Evolutionary conservation across 2,329 filamentous ascomycete genomes (phyloP).

Genomic region (Fusarium avenaceum): DNA sequence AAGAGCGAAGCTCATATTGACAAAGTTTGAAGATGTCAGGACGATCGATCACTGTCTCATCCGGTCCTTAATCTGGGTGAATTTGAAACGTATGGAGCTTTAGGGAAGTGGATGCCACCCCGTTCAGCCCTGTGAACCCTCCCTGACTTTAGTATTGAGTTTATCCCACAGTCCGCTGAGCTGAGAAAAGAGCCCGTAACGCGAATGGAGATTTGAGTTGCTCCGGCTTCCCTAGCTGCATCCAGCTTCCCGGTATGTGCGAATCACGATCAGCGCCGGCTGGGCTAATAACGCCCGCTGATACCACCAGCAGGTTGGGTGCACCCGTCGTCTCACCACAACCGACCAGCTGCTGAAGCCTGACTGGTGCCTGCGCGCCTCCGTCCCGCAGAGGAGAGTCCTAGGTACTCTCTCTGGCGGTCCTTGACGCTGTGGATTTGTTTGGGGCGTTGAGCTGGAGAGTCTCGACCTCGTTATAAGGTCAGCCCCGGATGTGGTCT

Average conservation of each 20-base stretch:
- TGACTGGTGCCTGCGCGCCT: slow-evolving; percentile 16
- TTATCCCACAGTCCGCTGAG: slow-evolving; percentile 25
- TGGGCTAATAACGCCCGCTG: slow-evolving; percentile 39
- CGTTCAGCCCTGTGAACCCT: slow-evolving; percentile 46
- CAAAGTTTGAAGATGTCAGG: background rate
- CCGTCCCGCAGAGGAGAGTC: slow-evolving; percentile 1
- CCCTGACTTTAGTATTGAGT: slow-evolving; percentile 18
- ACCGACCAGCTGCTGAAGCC: slow-evolving; percentile 15
- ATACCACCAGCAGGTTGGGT: slow-evolving; percentile 37
- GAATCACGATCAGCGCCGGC: slow-evolving; percentile 38
- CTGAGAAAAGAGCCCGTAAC: slow-evolving; percentile 40
- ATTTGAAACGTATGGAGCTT: slow-evolving; percentile 21
- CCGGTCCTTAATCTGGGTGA: background rate
- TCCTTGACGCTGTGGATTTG: slow-evolving; percentile 35
- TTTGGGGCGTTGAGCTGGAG: slow-evolving; percentile 32
- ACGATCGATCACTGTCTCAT: background rate
- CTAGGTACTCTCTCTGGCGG: slow-evolving; percentile 9
- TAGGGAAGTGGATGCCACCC: slow-evolving; percentile 26
- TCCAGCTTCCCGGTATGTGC: slow-evolving; percentile 38
- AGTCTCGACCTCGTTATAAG: slow-evolving; percentile 43
- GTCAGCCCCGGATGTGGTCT: slow-evolving; percentile 48
- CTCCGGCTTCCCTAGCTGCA: slow-evolving; percentile 40
- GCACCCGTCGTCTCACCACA: slow-evolving; percentile 44
- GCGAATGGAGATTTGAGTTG: slow-evolving; percentile 37
- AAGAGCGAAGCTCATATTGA: slow-evolving; percentile 11